Evolutionary conservation across 495 filamentous ascomycete genomes (phyloP).

Genomic region (Penicillium manginii): DNA sequence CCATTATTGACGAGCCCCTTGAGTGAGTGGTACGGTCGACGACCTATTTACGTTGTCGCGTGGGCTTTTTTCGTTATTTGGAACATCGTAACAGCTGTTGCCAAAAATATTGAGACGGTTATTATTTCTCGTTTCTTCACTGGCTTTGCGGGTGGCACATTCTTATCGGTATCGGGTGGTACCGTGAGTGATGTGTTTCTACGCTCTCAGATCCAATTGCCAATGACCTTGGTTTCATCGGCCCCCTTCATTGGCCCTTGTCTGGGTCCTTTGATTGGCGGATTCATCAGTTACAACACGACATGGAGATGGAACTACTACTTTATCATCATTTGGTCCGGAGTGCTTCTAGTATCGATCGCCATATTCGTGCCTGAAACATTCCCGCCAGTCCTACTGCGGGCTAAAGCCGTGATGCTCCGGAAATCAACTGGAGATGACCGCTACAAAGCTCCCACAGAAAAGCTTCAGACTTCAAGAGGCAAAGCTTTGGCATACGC

Average conservation of each 20-base stretch:
- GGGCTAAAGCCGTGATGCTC: constrained; percentile 61
- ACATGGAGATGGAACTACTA: constrained; percentile 73
- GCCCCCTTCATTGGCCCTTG: background rate
- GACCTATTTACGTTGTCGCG: constrained; percentile 59
- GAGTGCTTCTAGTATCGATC: constrained; percentile 43
- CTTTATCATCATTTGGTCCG: constrained; percentile 68
- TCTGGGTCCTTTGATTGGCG: constrained; percentile 61
- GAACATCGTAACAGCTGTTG: background rate
- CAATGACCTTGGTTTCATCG: constrained; percentile 2
- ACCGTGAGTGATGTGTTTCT: constrained; percentile 82
- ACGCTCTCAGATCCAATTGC: constrained; percentile 1
- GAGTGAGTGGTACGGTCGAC: constrained; percentile 77
- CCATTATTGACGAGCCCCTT: constrained; percentile 66
- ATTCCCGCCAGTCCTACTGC: constrained; percentile 66
- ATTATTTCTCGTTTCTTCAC: constrained; percentile 78
- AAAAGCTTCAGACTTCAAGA: background rate
- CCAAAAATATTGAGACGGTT: constrained; percentile 49
- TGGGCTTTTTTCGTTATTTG: constrained; percentile 59
- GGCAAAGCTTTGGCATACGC: constrained; percentile 56
- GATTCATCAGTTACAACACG: constrained; percentile 65
- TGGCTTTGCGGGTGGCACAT: constrained; percentile 77
- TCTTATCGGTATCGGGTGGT: constrained; percentile 80
- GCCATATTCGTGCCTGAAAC: constrained; percentile 78
- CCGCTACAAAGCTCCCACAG: constrained; percentile 34
- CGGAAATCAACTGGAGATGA: constrained; percentile 58